Base-by-base conservation (phyloP, 805 yeast species). In the Brettanomyces bruxellensis region DNA sequence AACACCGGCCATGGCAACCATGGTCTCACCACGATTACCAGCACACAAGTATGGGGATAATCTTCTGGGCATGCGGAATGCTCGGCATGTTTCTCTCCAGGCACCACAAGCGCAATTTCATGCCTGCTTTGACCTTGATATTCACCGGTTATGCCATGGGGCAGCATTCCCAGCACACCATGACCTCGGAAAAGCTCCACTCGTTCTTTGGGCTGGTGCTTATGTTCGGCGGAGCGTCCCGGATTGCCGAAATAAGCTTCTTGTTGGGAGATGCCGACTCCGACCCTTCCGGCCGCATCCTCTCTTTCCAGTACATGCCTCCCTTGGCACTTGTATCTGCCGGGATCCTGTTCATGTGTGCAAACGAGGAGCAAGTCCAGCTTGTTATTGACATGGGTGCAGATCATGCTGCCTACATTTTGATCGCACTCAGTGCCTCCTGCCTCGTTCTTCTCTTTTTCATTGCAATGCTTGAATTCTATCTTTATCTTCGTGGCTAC, bases 121-220 rank as follows among this genome's bases (percentile, higher is more conserved):
- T 91, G 35, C 98, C 98, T 2, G 82, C 95, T 2, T 54, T 89
- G 38, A 77, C 93, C 43, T 75, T 91, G 51, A 78, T 89, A 11
- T 83, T 85, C 59, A 91, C 97, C 0, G 98, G 97, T 1, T 91
- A 87, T 76, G 84, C 96, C 40, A 91, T 91, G 98, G 76, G 90
- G 38, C 85, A 87, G 54, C 98, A 91, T 66, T 73, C 77, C 1
- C 98, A 91, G 66, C 74, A 77, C 47, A 67, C 87, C 55, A 71
- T 62, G 48, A 80, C 90, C 25, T 84, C 95, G 45, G 88, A 97
- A 2, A 83, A 85, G 61, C 89, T 91, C 35, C 98, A 91, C 60
- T 79, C 79, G 13, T 74, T 90, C 68, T 91, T 91, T 65, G 98
- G 98, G 1, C 61, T 81, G 45, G 82, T 81, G 22, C 71, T 91